Evolutionary conservation across 805 yeast species (phyloP).

Genomic region (Metschnikowia bowlesiae): DNA sequence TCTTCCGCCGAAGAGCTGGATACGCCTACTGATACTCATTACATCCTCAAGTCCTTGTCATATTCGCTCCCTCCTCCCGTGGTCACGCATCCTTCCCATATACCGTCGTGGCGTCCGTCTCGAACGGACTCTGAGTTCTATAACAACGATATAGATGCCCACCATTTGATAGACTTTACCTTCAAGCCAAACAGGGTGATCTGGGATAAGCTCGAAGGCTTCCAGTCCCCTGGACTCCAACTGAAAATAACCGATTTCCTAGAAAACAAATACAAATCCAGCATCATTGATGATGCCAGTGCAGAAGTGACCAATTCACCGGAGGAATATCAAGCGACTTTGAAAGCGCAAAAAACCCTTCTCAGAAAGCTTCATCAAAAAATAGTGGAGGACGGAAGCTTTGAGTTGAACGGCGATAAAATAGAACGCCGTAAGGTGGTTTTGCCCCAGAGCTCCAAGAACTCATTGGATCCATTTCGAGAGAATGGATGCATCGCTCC

Average conservation of each 20-base stretch:
- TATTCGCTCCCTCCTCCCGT: constrained; percentile 32
- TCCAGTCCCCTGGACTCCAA: constrained; percentile 26
- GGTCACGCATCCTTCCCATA: constrained; percentile 43
- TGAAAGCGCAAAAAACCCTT: constrained; percentile 50
- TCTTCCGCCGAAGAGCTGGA: constrained; percentile 1
- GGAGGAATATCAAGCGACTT: constrained; percentile 58
- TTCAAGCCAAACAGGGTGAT: constrained; percentile 6
- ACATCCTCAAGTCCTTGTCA: constrained; percentile 26
- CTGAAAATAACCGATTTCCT: constrained; percentile 25
- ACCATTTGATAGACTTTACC: constrained; percentile 21
- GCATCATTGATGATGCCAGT: constrained; percentile 36
- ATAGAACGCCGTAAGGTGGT: constrained; percentile 44
- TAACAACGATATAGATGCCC: constrained; percentile 14
- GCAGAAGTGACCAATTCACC: constrained; percentile 29
- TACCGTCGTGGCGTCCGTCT: constrained; percentile 37
- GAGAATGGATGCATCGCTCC: constrained; percentile 39
- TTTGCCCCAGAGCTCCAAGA: constrained; percentile 41
- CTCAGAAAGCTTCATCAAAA: constrained; percentile 43
- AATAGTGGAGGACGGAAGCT: constrained; percentile 31
- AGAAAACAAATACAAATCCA: constrained; percentile 25
- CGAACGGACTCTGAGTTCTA: constrained; percentile 18
- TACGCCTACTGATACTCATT: constrained; percentile 15
- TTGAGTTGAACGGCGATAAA: constrained; percentile 44
- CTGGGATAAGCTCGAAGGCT: constrained; percentile 9
- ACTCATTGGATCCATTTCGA: constrained; percentile 43